phyloP scores from a whole-genome alignment of 768 basidiomycete genomes.

The Pseudohyphozyma bogoriensis region DNA sequence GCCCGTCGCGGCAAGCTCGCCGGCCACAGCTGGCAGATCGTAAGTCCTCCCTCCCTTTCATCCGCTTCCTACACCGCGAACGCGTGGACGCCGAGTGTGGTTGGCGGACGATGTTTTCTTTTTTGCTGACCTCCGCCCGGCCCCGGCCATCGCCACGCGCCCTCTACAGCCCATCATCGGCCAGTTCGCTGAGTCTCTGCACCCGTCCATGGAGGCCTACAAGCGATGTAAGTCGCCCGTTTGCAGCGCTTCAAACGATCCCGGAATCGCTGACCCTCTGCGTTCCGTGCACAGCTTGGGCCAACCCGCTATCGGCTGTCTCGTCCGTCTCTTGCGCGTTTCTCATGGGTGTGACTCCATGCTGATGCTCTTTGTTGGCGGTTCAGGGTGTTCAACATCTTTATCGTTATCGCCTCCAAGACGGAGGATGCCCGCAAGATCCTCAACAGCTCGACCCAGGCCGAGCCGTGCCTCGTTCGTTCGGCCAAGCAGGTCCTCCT shows the following conservation, averaged over 20 bases:
- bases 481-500: conserved; percentile 78
- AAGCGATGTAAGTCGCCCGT: conserved; percentile 40
- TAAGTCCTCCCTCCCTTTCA: neutral
- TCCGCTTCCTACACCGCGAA: neutral
- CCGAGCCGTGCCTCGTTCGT: conserved; percentile 88
- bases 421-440: conserved; percentile 91
- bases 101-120: conserved; percentile 35
- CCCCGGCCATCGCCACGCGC: too few species aligned
- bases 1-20: conserved; percentile 81
- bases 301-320: conserved; percentile 73
- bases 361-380: neutral
- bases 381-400: conserved; percentile 73
- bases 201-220: conserved; percentile 85
- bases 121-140: too few species aligned
- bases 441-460: conserved; percentile 80
- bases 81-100: too few species aligned
- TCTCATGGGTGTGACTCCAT: neutral
- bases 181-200: conserved; percentile 79
- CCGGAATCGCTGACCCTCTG: neutral
- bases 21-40: conserved; percentile 41
- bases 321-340: conserved; percentile 40
- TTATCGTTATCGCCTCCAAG: conserved; percentile 52
- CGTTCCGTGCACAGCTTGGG: conserved; percentile 57
- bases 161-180: conserved; percentile 66
- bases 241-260: neutral